phyloP scores from a whole-genome alignment of 495 filamentous ascomycete species.

The Margaritispora aquatica region DNA sequence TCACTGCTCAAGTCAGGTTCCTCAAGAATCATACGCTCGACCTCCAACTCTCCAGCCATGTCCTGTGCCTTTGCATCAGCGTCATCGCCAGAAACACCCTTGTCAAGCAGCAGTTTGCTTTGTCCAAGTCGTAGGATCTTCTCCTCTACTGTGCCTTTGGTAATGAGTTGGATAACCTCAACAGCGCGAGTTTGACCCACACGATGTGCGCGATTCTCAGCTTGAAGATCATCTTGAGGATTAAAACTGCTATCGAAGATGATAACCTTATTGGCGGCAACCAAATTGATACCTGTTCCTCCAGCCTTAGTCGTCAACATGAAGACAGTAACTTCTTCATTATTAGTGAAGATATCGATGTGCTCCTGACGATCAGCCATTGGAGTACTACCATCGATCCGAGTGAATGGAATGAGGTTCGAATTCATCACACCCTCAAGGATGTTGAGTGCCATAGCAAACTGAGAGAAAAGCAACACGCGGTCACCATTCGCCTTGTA shows the following conservation, averaged over 20 bases:
- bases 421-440: constrained; percentile 75
- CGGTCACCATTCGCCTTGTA: constrained; percentile 83
- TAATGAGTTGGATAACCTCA: constrained; percentile 77
- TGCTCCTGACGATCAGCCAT: constrained; percentile 77
- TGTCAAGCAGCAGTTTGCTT: constrained; percentile 88
- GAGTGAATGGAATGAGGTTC: constrained; percentile 65
- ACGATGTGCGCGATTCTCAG: constrained; percentile 92
- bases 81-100: constrained; percentile 63
- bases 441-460: constrained; percentile 86
- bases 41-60: constrained; percentile 51
- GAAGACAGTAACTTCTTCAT: constrained; percentile 79
- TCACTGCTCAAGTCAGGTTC: constrained; percentile 2
- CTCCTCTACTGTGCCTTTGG: constrained; percentile 81
- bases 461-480: constrained; percentile 84
- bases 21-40: constrained; percentile 57
- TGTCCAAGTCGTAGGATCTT: constrained; percentile 84
- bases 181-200: constrained; percentile 88
- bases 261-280: constrained; percentile 92
- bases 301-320: constrained; percentile 89
- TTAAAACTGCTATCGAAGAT: constrained; percentile 96
- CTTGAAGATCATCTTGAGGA: constrained; percentile 93
- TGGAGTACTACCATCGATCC: constrained; percentile 78
- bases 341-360: constrained; percentile 77
- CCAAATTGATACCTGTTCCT: constrained; percentile 91
- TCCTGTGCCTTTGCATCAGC: constrained; percentile 35